Conservation (phyloP, 1,284 basidiomycete genomes). For the Ustilago hordei region DNA sequence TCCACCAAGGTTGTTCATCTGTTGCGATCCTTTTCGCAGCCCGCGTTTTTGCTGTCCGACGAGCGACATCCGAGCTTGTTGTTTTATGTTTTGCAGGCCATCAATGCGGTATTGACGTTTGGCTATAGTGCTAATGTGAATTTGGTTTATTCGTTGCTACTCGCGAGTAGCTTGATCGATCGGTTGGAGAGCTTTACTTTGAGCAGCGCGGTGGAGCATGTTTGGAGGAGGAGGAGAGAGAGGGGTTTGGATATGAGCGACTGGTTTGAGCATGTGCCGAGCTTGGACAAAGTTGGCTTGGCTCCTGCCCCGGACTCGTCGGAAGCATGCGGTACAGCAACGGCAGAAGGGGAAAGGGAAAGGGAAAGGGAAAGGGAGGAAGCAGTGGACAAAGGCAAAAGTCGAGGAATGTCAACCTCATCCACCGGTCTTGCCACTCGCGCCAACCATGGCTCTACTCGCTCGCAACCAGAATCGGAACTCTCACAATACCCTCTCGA, state of each 20-base stretch:
- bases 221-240: constrained; percentile 70
- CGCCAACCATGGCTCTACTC: neutral
- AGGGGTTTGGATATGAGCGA: constrained; percentile 29
- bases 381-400: constrained; percentile 42
- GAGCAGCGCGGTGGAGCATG: constrained; percentile 82
- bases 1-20: constrained; percentile 86
- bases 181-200: constrained; percentile 89
- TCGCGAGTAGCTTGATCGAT: constrained; percentile 84
- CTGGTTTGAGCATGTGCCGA: constrained; percentile 31
- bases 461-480: constrained; percentile 19
- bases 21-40: constrained; percentile 87
- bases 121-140: constrained; percentile 80
- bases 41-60: constrained; percentile 87
- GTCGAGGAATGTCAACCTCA: constrained; percentile 43
- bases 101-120: constrained; percentile 81
- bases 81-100: constrained; percentile 92
- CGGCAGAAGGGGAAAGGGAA: neutral
- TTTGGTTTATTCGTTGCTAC: constrained; percentile 85
- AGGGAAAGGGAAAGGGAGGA: neutral
- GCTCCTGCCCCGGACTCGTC: constrained; percentile 11
- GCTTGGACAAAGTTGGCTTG: constrained; percentile 31
- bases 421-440: constrained; percentile 4
- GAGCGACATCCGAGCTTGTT: constrained; percentile 91
- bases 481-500: constrained; percentile 31
- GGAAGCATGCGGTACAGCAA: constrained; percentile 4